Evolutionary conservation across 768 basidiomycete genomes (phyloP).

Genomic region (Hericium erinaceus): DNA sequence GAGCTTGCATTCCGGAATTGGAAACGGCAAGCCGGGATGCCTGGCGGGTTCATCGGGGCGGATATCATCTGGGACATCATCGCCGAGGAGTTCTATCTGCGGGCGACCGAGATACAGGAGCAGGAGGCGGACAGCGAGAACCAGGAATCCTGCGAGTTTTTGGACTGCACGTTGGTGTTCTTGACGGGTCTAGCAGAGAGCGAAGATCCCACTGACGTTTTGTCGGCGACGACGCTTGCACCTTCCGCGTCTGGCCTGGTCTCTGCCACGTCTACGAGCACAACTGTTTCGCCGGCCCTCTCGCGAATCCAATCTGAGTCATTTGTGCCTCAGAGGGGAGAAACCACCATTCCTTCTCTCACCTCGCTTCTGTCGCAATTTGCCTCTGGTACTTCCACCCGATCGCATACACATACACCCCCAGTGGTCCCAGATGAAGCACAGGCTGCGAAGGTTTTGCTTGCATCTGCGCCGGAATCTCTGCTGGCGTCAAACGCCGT

Average conservation of each 20-base stretch:
- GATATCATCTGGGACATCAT: slow-evolving; percentile 15
- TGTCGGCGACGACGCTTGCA: slow-evolving; percentile 8
- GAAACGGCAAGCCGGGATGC: slow-evolving; percentile 19
- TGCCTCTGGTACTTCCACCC: slow-evolving; percentile 40
- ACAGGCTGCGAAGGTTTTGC: slow-evolving; percentile 22
- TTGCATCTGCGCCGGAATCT: slow-evolving; percentile 6
- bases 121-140: slow-evolving; percentile 34
- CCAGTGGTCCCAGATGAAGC: slow-evolving; percentile 28
- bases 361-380: slow-evolving; percentile 59
- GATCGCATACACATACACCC: slow-evolving; percentile 43
- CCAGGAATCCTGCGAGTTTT: neutral
- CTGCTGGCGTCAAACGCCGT: slow-evolving; percentile 33
- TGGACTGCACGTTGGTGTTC: slow-evolving; percentile 9
- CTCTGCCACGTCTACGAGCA: slow-evolving; percentile 13
- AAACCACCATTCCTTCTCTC: slow-evolving; percentile 44
- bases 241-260: slow-evolving; percentile 1
- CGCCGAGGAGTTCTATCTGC: slow-evolving; percentile 18
- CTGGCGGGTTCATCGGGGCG: slow-evolving; percentile 11
- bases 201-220: slow-evolving; percentile 8
- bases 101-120: slow-evolving; percentile 22
- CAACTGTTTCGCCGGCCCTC: slow-evolving; percentile 39
- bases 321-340: slow-evolving; percentile 27
- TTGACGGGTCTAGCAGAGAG: slow-evolving; percentile 6
- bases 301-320: slow-evolving; percentile 55
- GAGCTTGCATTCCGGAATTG: slow-evolving; percentile 49